phyloP scores from a whole-genome alignment of 306 rosid genomes.

The Sechiopsis laciniata region DNA sequence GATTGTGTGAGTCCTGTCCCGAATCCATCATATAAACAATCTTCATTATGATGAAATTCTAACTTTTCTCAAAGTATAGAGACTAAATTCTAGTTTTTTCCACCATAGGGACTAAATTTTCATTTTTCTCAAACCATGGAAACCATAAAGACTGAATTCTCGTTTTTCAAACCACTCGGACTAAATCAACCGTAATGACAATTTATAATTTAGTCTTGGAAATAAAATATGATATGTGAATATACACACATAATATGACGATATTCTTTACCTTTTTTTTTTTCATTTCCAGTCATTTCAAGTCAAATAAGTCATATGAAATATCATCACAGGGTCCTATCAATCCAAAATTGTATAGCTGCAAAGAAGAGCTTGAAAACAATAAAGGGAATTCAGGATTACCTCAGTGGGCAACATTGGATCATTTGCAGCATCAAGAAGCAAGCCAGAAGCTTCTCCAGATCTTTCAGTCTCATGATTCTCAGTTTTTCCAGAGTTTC shows the following conservation, averaged over 20 bases:
- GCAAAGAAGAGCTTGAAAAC: not conserved
- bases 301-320: not conserved
- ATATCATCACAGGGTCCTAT: not conserved
- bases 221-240: not conserved
- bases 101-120: too few relatives aligned
- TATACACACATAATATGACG: not conserved
- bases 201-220: not conserved
- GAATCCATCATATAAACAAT: too few relatives aligned
- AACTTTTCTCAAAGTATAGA: too few relatives aligned
- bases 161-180: too few relatives aligned
- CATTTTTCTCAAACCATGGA: too few relatives aligned
- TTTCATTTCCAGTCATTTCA: not conserved
- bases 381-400: not conserved
- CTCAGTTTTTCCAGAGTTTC: slow-evolving; percentile 36
- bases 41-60: too few relatives aligned
- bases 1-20: too few relatives aligned
- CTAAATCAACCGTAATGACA: too few relatives aligned
- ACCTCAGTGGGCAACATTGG: slow-evolving; percentile 86
- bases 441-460: slow-evolving; percentile 40
- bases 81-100: too few relatives aligned
- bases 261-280: not conserved
- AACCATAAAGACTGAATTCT: too few relatives aligned
- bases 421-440: slow-evolving; percentile 51
- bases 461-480: slow-evolving; percentile 36
- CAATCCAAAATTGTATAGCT: not conserved